Conservation (phyloP, 345 rosid species). For the Linum usitatissimum region DNA sequence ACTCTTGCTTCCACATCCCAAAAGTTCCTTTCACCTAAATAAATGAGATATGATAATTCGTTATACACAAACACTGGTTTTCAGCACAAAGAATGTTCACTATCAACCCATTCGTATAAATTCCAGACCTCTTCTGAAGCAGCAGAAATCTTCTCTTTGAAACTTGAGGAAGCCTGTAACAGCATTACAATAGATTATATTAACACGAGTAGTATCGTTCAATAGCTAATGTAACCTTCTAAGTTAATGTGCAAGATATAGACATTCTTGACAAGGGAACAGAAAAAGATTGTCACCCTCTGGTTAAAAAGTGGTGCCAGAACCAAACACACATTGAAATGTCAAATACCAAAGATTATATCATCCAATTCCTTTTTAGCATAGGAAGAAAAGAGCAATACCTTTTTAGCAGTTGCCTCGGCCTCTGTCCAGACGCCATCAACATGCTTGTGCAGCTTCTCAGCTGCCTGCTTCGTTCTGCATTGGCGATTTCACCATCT, state of each 20-base stretch:
- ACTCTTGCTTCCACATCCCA: slow-evolving; percentile 40
- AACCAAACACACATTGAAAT: no score
- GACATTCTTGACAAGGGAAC: no score
- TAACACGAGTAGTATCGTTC: no score
- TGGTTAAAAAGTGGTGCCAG: no score
- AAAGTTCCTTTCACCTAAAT: slow-evolving; percentile 71
- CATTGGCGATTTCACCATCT: slow-evolving; percentile 57
- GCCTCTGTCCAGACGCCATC: slow-evolving; percentile 88
- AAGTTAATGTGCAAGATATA: no score
- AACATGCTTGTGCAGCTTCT: slow-evolving; percentile 77
- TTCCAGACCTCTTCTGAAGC: slow-evolving; percentile 77
- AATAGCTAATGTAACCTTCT: no score
- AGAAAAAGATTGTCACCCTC: no score
- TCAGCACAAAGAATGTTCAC: neutral
- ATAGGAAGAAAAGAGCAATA: slow-evolving; percentile 2
- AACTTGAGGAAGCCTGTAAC: slow-evolving; percentile 63
- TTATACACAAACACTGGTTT: neutral
- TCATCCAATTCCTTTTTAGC: no score
- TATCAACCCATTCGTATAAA: neutral
- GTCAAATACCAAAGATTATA: no score
- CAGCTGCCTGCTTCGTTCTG: slow-evolving; percentile 89
- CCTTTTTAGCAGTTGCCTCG: slow-evolving; percentile 86
- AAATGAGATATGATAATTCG: slow-evolving; percentile 1
- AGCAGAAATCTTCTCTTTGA: slow-evolving; percentile 69
- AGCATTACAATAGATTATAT: neutral